Base-by-base conservation (phyloP, 140 eudicot species). In the Bidens hawaiensis region DNA sequence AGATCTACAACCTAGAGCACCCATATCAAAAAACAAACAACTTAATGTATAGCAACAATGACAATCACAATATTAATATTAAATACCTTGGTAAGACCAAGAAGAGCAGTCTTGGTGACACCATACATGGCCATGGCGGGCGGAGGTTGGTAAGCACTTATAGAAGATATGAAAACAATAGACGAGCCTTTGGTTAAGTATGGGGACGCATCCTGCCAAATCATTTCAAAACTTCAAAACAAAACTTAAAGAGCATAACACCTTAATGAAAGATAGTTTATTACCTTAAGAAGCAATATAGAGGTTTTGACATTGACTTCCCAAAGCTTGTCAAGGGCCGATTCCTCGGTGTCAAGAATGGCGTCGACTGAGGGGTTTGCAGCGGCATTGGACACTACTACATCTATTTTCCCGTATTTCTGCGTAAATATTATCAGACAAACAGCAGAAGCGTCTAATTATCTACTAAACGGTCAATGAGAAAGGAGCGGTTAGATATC, bases 41-140 rank as follows among this genome's bases (percentile, higher is more conserved):
- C n/a, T n/a, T n/a, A n/a, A n/a, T n/a, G n/a, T 36, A 1, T 4
- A 38, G 17, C 45, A 40, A 10, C 45, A 13, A 40, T 40, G 45
- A 40, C 17, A 54, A 26, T 54, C 8, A n/a, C 38, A 54, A 54
- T 26, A 65, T 38, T 15, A 25, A 27, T n/a, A n/a, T n/a, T n/a
- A n/a, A n/a, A 65, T 63, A 88, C 96, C 96, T 87, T 87, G 43
- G 96, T 84, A 53, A 87, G 87, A 18, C 96, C 96, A 15, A 87
- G 79, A 63, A 87, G 96, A 45, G 96, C 90, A 2, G 96, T 88
- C 68, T 84, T 88, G 6, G 96, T 82, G 67, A 88, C 96, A 33
- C 85, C 87, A 62, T 84, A 84, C 87, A 84, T 84, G 31, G 82
- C 80, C 82, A 84, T 43, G 41, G 76, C 38, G 40, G 84, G 13